Base-by-base conservation (phyloP, 2,329 filamentous ascomycete species). In the Colletotrichum tropicale region DNA sequence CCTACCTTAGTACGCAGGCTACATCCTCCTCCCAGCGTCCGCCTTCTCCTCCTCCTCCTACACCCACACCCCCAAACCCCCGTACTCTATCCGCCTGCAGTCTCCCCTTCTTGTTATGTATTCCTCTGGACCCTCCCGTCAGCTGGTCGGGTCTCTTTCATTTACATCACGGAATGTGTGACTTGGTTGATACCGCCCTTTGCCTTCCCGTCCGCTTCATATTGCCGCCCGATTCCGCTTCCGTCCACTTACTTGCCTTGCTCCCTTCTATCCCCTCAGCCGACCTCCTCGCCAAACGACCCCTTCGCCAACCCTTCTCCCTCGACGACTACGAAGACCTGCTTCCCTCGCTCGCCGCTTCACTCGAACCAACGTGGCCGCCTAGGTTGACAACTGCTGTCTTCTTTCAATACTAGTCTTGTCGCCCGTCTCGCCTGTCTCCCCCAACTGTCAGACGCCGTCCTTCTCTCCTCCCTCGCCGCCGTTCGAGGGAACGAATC, bases 161-260 rank as follows among this genome's bases (percentile, higher is more conserved):
- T 68, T 62, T 68, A 56, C 73, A 73, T 68, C 62, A n/a, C 70
- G 62, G 64, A 75, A 75, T 75, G 73, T 48, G 64, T 73, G 69
- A 65, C 70, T 52, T 38, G 64, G 48, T 64, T 68, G 43, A 75
- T 58, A 73, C 64, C 56, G 21, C 73, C 43, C n/a, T 58, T 56
- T 68, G 38, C 38, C 38, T n/a, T 48, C 28, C 43, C 18, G 55
- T 70, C 67, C 55, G n/a, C 55, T 52, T 70, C 73, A 67, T 67
- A 64, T 72, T 60, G 64, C 73, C 34, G 64, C 73, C 69, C 58
- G 34, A 52, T 58, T 55, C 32, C 69, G 58, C 55, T 43, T 66
- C 30, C 28, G 28, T 55, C 16, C 60, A 58, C 24, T 73, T 73
- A 64, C 65, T 73, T 73, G 62, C 52, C 24, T 71, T 18, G 21